A percentile compares a stretch with the other conserved stretches of the same genome.
phyloP scores from a whole-genome alignment of 805 yeast genomes.

The Danielozyma ontarioensis region DNA sequence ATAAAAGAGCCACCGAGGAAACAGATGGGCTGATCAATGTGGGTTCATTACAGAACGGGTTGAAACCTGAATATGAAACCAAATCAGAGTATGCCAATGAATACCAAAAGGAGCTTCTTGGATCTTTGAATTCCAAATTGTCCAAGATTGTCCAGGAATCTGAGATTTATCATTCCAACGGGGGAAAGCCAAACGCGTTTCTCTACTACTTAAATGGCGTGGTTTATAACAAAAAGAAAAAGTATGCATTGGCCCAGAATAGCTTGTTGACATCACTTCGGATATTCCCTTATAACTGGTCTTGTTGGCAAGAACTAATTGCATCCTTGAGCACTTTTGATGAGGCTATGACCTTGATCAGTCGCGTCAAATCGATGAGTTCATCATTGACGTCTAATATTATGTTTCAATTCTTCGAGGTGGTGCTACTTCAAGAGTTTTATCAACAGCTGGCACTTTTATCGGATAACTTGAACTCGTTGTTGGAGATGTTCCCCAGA shows the following conservation, averaged over 20 bases:
- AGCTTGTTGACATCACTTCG: slow-evolving; percentile 57
- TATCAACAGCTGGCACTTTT: slow-evolving; percentile 59
- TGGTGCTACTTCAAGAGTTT: slow-evolving; percentile 71
- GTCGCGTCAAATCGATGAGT: slow-evolving; percentile 32
- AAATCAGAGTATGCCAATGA: slow-evolving; percentile 1
- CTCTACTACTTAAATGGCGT: slow-evolving; percentile 71
- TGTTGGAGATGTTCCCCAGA: slow-evolving; percentile 59
- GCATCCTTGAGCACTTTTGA: slow-evolving; percentile 56
- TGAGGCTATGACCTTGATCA: slow-evolving; percentile 45
- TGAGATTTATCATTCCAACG: slow-evolving; percentile 22
- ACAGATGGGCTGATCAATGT: slow-evolving; percentile 59
- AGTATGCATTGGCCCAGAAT: slow-evolving; percentile 55
- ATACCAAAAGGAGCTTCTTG: slow-evolving; percentile 8
- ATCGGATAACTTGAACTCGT: slow-evolving; percentile 42
- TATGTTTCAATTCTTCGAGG: slow-evolving; percentile 53
- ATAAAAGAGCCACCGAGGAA: slow-evolving; percentile 66
- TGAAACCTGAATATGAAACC: slow-evolving; percentile 2
- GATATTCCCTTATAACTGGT: slow-evolving; percentile 84
- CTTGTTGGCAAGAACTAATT: slow-evolving; percentile 82
- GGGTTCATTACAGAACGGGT: slow-evolving; percentile 13
- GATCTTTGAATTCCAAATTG: slow-evolving; percentile 21
- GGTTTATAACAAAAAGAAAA: slow-evolving; percentile 57
- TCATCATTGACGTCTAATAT: slow-evolving; percentile 23
- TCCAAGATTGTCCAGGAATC: slow-evolving; percentile 36
- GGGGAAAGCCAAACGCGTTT: slow-evolving; percentile 46